Conservation (phyloP, 305 asterid species). For the Fraxinus angustifolia region DNA sequence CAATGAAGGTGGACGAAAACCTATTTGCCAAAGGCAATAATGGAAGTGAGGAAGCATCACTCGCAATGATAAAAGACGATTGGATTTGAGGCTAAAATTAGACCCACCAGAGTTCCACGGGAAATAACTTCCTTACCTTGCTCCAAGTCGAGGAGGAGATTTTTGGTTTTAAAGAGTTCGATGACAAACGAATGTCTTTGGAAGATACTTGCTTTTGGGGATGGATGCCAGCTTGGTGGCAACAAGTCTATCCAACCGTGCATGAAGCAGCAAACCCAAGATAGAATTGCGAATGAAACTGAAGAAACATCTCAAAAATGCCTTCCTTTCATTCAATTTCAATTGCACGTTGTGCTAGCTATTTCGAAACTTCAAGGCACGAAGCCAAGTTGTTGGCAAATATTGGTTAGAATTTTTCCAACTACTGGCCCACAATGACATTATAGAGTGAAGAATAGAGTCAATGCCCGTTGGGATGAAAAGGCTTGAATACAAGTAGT, state of each 20-base stretch:
- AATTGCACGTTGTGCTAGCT: neutral
- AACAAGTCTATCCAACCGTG: neutral
- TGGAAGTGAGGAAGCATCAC: neutral
- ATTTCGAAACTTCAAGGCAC: neutral
- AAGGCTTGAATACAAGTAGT: neutral
- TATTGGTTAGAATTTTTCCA: neutral
- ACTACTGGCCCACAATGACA: neutral
- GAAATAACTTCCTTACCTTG: neutral
- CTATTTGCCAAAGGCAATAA: neutral
- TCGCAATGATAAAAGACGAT: neutral
- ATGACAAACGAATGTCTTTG: neutral
- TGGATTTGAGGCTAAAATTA: neutral
- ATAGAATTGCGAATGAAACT: neutral
- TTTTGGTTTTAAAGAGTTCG: neutral
- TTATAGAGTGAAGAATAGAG: neutral
- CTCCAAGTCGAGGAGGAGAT: neutral
- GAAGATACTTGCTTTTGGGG: neutral
- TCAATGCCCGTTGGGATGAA: neutral
- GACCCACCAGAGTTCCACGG: neutral
- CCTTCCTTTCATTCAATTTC: neutral
- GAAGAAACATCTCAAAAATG: neutral
- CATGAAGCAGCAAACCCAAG: neutral
- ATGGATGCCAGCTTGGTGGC: neutral
- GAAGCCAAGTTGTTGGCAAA: neutral
- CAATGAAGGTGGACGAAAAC: neutral